A percentile compares a stretch with the other conserved stretches of the same genome.
phyloP scores from a whole-genome alignment of 192 early-diverging fungal species.

The Piromyces finnis region DNA sequence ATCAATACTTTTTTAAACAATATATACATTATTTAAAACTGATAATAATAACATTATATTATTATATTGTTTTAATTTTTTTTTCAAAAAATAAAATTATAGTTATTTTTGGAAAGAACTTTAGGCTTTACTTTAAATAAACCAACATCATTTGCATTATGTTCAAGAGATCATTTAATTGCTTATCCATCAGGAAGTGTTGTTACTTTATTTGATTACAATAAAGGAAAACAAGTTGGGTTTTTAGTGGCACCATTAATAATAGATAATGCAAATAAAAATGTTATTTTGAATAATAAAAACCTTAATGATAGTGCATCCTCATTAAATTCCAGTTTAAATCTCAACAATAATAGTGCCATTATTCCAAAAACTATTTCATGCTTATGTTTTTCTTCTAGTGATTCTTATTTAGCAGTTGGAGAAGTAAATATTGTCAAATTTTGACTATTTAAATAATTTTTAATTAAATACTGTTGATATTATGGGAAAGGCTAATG shows the following conservation, averaged over 20 bases:
- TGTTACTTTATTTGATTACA: conserved; percentile 57
- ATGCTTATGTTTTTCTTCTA: conserved; percentile 51
- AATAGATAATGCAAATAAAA: conserved; percentile 2
- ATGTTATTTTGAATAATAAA: neutral
- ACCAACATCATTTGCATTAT: conserved; percentile 1
- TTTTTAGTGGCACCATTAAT: conserved; percentile 21
- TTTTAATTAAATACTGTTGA: too few species aligned
- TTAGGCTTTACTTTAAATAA: neutral
- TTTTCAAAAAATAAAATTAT: neutral
- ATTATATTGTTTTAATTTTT: too few species aligned
- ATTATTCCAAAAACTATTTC: conserved; percentile 39
- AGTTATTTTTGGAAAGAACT: neutral
- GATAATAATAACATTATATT: too few species aligned
- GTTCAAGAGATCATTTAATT: conserved; percentile 17
- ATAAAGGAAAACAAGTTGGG: conserved; percentile 38
- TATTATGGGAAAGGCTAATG: too few species aligned
- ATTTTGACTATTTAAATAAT: too few species aligned
- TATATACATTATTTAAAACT: too few species aligned
- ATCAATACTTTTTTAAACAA: too few species aligned
- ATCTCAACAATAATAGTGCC: neutral
- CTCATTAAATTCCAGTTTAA: conserved; percentile 3
- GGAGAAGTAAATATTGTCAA: conserved; percentile 36
- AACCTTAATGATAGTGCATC: neutral
- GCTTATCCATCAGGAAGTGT: conserved; percentile 61
- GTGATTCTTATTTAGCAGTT: conserved; percentile 50